Percentiles rank a stretch among this genome's conserved stretches.
These are phyloP conservation scores for Aspergillus ustus DNA, from an alignment of 2,329 filamentous ascomycete genomes.

Conservation along the genomic window DNA sequence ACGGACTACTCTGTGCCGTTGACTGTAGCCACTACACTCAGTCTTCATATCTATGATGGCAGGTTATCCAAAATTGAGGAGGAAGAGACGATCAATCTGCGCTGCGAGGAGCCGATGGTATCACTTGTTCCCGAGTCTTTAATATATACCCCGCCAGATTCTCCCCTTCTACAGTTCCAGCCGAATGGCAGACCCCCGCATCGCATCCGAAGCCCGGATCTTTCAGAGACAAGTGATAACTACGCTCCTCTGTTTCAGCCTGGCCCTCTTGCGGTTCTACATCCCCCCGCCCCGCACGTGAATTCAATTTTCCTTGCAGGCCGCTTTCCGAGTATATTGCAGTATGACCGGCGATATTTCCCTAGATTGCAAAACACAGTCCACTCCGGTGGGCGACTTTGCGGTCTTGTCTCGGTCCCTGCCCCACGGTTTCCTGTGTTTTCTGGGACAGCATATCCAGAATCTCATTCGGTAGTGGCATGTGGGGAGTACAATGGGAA, in stretches of 20 bases:
- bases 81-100: constrained; percentile 39
- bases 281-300: constrained; percentile 67
- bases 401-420: constrained; percentile 70
- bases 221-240: constrained; percentile 41
- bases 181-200: constrained; percentile 41
- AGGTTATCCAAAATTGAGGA: constrained; percentile 51
- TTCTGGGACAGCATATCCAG: constrained; percentile 49
- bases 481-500: constrained; percentile 91
- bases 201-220: constrained; percentile 42
- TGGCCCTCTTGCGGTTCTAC: constrained; percentile 80
- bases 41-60: constrained; percentile 81
- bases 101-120: constrained; percentile 37
- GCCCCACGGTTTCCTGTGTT: constrained; percentile 56
- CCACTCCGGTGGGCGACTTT: constrained; percentile 80
- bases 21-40: constrained; percentile 81
- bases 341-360: constrained; percentile 87
- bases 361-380: constrained; percentile 77
- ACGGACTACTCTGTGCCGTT: constrained; percentile 69
- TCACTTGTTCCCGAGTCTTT: constrained; percentile 33
- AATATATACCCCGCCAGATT: constrained; percentile 39
- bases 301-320: constrained; percentile 89
- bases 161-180: constrained; percentile 36
- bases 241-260: constrained; percentile 79
- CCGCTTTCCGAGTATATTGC: constrained; percentile 83
- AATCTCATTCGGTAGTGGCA: constrained; percentile 72